Percentiles rank a stretch among this genome's conserved stretches.
Conservation (phyloP, 257 asterid species). For the Primulina tabacum region DNA sequence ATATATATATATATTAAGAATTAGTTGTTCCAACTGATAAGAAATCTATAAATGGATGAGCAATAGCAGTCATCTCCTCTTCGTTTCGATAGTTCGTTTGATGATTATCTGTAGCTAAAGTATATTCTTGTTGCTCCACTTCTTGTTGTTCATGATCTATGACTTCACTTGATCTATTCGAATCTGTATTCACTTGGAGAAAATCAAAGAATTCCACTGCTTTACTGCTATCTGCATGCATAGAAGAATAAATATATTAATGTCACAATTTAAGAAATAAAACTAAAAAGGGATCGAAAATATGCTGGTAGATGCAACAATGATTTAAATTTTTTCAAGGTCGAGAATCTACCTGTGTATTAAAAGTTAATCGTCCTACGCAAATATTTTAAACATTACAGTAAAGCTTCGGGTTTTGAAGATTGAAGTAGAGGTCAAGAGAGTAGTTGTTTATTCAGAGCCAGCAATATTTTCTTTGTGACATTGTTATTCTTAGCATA, state of each 20-base stretch:
- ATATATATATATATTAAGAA: neutral
- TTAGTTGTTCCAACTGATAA: slow-evolving; percentile 42
- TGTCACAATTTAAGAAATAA: too few species aligned
- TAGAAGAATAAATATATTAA: too few species aligned
- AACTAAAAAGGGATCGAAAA: too few species aligned
- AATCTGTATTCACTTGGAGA: slow-evolving; percentile 66
- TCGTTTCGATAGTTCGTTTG: neutral
- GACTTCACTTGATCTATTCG: slow-evolving; percentile 61
- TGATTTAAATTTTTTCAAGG: too few species aligned
- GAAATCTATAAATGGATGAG: slow-evolving; percentile 45
- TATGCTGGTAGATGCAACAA: too few species aligned
- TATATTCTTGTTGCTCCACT: slow-evolving; percentile 46
- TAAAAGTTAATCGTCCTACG: too few species aligned
- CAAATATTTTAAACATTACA: too few species aligned
- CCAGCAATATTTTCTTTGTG: neutral
- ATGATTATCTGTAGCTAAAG: neutral
- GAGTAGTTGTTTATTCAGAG: too few species aligned
- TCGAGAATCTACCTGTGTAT: too few species aligned
- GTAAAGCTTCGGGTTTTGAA: too few species aligned
- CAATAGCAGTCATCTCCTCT: slow-evolving; percentile 3
- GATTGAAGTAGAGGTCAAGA: too few species aligned
- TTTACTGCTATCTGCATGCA: slow-evolving; percentile 45
- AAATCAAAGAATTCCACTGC: slow-evolving; percentile 69
- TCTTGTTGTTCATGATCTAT: slow-evolving; percentile 52
- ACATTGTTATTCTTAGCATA: neutral